Conservation (phyloP, 2,329 filamentous ascomycete species). For the Gaeumannomyces tritici region DNA sequence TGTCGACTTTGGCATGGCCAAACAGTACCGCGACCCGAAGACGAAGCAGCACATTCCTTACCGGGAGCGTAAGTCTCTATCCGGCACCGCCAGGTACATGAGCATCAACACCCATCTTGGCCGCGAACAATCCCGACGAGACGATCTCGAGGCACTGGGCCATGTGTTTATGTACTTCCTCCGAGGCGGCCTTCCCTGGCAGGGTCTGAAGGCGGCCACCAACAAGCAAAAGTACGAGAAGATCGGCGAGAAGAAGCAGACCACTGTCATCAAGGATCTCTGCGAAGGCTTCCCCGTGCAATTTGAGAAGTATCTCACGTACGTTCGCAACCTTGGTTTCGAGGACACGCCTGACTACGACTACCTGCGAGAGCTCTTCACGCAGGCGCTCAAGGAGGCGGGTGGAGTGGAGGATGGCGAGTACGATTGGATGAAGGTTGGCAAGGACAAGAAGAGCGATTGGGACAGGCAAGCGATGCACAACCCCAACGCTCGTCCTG, state of each 20-base stretch:
- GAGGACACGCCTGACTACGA: conserved; percentile 98
- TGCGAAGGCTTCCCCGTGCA: conserved; percentile 95
- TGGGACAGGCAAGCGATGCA: conserved; percentile 66
- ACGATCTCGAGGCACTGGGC: conserved; percentile 83
- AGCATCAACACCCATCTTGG: conserved; percentile 98
- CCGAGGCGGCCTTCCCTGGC: conserved; percentile 62
- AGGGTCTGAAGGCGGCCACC: conserved; percentile 63
- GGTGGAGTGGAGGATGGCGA: conserved; percentile 95
- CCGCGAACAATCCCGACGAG: conserved; percentile 88
- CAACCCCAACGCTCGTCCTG: conserved; percentile 67
- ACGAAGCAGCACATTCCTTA: conserved; percentile 99
- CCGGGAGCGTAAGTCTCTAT: conserved; percentile 91
- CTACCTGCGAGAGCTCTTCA: conserved; percentile 92
- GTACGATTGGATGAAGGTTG: conserved; percentile 99
- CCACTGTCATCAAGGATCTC: conserved; percentile 90
- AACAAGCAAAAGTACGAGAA: conserved; percentile 99
- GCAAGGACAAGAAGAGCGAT: conserved; percentile 68
- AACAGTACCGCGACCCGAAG: conserved; percentile 97
- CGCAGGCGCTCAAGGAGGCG: conserved; percentile 66
- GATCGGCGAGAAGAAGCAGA: conserved; percentile 99
- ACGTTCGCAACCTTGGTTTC: conserved; percentile 95
- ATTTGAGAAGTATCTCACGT: conserved; percentile 95
- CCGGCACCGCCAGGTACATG: conserved; percentile 96
- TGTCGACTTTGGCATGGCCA: conserved; percentile 98
- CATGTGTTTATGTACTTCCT: conserved; percentile 71